Evolutionary conservation across 2,329 filamentous ascomycete species (phyloP).

Genomic region (Lachnellula subtilissima): DNA sequence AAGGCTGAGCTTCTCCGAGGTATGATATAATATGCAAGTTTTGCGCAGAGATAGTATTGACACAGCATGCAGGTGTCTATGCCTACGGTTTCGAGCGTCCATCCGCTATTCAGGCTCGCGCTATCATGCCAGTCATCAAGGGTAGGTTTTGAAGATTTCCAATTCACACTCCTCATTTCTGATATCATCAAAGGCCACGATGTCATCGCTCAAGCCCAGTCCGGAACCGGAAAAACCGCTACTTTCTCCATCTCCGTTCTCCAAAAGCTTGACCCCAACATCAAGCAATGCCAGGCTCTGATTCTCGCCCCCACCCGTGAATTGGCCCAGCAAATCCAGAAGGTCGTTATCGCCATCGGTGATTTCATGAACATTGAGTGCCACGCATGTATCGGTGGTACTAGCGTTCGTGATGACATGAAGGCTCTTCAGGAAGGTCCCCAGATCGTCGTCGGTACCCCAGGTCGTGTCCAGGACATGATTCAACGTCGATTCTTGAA

Average conservation of each 20-base stretch:
- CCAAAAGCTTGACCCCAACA: constrained; percentile 92
- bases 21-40: constrained; percentile 40
- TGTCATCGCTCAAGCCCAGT: constrained; percentile 99
- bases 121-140: constrained; percentile 99
- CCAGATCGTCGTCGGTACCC: constrained; percentile 96
- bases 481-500: constrained; percentile 96
- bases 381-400: constrained; percentile 99
- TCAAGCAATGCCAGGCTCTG: constrained; percentile 97
- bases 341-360: constrained; percentile 96
- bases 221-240: constrained; percentile 98
- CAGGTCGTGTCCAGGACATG: constrained; percentile 99
- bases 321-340: constrained; percentile 98
- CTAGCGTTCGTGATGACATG: constrained; percentile 97
- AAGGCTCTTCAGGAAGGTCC: constrained; percentile 93
- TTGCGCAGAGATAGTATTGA: constrained; percentile 16
- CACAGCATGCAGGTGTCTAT: constrained; percentile 64
- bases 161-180: constrained; percentile 4
- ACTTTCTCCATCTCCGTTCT: constrained; percentile 99
- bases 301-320: constrained; percentile 98
- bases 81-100: constrained; percentile 99
- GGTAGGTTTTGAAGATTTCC: constrained; percentile 51
- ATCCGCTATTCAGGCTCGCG: constrained; percentile 99
- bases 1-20: constrained; percentile 96
- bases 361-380: constrained; percentile 99
- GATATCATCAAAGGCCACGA: constrained; percentile 65